Percentiles rank a stretch among this genome's conserved stretches.
Conservation (phyloP, 441 rosid species). For the Euphorbia schlechtendalii region DNA sequence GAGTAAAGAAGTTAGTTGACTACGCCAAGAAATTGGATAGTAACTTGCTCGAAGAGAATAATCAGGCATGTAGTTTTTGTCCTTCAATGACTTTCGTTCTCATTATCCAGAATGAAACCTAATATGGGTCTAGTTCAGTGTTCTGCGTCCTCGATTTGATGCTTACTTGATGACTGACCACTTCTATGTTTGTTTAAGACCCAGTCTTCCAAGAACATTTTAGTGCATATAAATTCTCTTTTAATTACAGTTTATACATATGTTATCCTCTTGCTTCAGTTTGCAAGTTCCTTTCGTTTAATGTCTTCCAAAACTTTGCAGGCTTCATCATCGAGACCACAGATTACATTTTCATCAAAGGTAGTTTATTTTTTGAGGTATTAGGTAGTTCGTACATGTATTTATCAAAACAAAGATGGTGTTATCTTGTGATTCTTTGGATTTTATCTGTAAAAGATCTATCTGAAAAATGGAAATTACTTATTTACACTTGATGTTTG, state of each 20-base stretch:
- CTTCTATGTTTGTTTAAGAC: background rate
- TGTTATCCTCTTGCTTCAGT: constrained; percentile 9
- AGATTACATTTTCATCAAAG: constrained; percentile 47
- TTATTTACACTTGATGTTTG: background rate
- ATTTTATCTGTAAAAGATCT: background rate
- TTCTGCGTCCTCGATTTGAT: background rate
- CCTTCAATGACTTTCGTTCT: background rate
- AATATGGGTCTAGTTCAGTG: background rate
- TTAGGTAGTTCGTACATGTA: background rate
- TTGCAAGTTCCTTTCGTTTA: constrained; percentile 7
- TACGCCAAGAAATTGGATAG: constrained; percentile 36
- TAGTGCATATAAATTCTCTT: background rate
- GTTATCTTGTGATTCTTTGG: background rate
- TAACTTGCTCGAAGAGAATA: constrained; percentile 28
- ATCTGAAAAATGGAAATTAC: constrained; percentile 1
- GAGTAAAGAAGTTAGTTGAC: constrained; percentile 50
- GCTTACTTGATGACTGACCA: background rate
- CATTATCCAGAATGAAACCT: background rate
- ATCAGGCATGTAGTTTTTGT: constrained; percentile 40
- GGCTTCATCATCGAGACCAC: constrained; percentile 52
- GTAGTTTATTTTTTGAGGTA: constrained; percentile 25
- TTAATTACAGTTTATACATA: background rate
- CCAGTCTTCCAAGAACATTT: background rate
- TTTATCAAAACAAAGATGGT: background rate
- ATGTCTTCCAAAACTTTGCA: constrained; percentile 25